Conservation (phyloP, 2,329 filamentous ascomycete species). For the Pseudodiploospora longispora region DNA sequence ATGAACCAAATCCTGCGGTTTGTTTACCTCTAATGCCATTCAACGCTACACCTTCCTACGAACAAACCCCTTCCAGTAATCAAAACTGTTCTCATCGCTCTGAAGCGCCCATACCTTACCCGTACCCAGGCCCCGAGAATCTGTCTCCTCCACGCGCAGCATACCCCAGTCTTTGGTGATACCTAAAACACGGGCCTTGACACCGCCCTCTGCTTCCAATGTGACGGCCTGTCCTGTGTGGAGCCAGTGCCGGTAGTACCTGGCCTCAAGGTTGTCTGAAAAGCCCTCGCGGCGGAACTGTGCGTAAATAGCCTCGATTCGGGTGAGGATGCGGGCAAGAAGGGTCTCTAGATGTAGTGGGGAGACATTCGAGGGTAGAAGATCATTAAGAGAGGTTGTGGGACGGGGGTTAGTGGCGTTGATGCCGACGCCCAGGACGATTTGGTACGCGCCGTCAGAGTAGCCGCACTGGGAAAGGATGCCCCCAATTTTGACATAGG, state of each 20-base stretch:
- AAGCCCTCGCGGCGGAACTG: conserved; percentile 72
- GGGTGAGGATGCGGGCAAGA: conserved; percentile 69
- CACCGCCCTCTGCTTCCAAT: conserved; percentile 72
- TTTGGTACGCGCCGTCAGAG: conserved; percentile 66
- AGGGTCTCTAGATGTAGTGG: conserved; percentile 70
- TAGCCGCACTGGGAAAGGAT: conserved; percentile 89
- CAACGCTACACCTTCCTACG: conserved; percentile 59
- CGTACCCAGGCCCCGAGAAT: conserved; percentile 61
- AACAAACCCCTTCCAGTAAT: conserved; percentile 86
- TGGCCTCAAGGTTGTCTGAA: conserved; percentile 58
- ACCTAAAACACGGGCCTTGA: conserved; percentile 68
- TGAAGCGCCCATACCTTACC: conserved; percentile 78
- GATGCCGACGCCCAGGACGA: conserved; percentile 78
- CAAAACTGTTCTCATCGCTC: conserved; percentile 97
- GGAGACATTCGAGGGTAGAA: conserved; percentile 46
- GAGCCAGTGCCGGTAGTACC: conserved; percentile 80
- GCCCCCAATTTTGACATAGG: conserved; percentile 84
- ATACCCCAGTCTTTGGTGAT: conserved; percentile 91
- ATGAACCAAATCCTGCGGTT: too few species aligned
- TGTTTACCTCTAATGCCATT: background rate
- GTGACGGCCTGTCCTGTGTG: conserved; percentile 67
- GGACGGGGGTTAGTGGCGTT: conserved; percentile 80
- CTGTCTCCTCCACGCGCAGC: conserved; percentile 75
- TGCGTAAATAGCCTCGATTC: conserved; percentile 69
- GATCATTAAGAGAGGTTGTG: conserved; percentile 75